phyloP scores from a whole-genome alignment of 1,139 yeast species.

The Lodderomyces orthopsilosis region DNA sequence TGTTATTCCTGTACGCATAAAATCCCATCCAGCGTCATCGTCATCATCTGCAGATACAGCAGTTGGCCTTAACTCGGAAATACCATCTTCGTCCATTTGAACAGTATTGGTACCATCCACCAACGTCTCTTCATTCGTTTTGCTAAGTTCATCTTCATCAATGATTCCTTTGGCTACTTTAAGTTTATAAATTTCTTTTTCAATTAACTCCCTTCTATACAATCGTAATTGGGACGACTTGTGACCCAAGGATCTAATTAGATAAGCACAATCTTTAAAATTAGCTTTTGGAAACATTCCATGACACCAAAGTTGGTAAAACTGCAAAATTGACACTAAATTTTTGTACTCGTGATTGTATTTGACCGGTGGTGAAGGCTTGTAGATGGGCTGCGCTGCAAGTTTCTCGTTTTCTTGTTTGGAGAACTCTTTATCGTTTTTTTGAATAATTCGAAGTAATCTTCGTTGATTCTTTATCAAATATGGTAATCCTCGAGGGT shows the following conservation, averaged over 20 bases:
- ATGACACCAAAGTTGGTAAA: slow-evolving; percentile 86
- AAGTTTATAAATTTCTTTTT: slow-evolving; percentile 32
- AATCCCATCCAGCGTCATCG: slow-evolving; percentile 2
- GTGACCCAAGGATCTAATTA: slow-evolving; percentile 33
- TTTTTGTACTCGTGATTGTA: slow-evolving; percentile 42
- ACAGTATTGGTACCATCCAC: slow-evolving; percentile 8
- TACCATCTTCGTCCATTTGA: slow-evolving; percentile 18
- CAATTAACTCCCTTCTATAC: slow-evolving; percentile 38
- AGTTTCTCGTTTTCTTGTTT: slow-evolving; percentile 12
- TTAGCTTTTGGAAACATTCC: slow-evolving; percentile 75
- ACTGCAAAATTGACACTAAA: slow-evolving; percentile 49
- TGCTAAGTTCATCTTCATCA: slow-evolving; percentile 13
- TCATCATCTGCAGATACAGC: not conserved
- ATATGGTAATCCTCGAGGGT: slow-evolving; percentile 46
- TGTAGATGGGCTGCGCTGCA: slow-evolving; percentile 1
- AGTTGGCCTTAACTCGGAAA: not conserved
- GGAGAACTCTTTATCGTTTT: slow-evolving; percentile 28
- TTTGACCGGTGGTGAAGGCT: slow-evolving; percentile 15
- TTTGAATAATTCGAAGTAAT: slow-evolving; percentile 26
- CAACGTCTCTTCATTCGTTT: not conserved
- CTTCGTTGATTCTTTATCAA: slow-evolving; percentile 39
- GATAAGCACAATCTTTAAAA: slow-evolving; percentile 56
- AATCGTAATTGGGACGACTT: slow-evolving; percentile 32
- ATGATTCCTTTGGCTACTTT: slow-evolving; percentile 34
- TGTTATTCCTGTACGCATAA: not conserved